A percentile compares a stretch with the other conserved stretches of the same genome.
These are phyloP conservation scores for Zasmidium angulare DNA, from an alignment of 2,329 filamentous ascomycete species.

Conservation along the genomic window DNA sequence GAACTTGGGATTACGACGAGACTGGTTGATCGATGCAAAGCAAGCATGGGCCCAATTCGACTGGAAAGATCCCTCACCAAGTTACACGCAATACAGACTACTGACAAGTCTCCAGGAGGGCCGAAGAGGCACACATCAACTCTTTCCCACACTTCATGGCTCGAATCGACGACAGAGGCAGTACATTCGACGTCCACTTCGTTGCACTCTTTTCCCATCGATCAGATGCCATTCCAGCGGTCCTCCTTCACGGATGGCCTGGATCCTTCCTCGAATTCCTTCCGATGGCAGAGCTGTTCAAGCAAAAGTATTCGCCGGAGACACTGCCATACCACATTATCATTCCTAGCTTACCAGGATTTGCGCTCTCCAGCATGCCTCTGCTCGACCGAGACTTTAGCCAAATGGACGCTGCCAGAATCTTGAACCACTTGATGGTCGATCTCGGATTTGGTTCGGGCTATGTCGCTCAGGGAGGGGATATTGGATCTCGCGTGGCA, in stretches of 20 bases:
- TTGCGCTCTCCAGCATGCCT: conserved; percentile 50
- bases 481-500: conserved; percentile 51
- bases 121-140: conserved; percentile 48
- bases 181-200: conserved; percentile 52
- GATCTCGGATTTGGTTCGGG: conserved; percentile 52
- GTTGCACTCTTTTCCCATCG: conserved; percentile 48
- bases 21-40: conserved; percentile 47
- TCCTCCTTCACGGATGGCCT: conserved; percentile 47
- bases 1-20: conserved; percentile 42
- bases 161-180: conserved; percentile 39
- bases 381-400: conserved; percentile 49
- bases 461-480: conserved; percentile 59
- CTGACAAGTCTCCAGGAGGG: conserved; percentile 14
- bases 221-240: conserved; percentile 50
- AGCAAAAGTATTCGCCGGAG: conserved; percentile 49
- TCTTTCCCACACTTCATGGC: conserved; percentile 52
- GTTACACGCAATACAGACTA: background rate
- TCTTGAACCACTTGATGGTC: conserved; percentile 55
- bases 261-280: conserved; percentile 57
- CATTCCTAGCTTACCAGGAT: conserved; percentile 57
- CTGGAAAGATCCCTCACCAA: conserved; percentile 39
- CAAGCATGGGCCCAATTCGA: conserved; percentile 47
- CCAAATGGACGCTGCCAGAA: conserved; percentile 40
- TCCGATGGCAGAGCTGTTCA: conserved; percentile 49
- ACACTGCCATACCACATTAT: conserved; percentile 58